A percentile compares a stretch with the other conserved stretches of the same genome.
phyloP scores from a whole-genome alignment of 352 stramenopile genomes.

The Phytophthora syringae region DNA sequence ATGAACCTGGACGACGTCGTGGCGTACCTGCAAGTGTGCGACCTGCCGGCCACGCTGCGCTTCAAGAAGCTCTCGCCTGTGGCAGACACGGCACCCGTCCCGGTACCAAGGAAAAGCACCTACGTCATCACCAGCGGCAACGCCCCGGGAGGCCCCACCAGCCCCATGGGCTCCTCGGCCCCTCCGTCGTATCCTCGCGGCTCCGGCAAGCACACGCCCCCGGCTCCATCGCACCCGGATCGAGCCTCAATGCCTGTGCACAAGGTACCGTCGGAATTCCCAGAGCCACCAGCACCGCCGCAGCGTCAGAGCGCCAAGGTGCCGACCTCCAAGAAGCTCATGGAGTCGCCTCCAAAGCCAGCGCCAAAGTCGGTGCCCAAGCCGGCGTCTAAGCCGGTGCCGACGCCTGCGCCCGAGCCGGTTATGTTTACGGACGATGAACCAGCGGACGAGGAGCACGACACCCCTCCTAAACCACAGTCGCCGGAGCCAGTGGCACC shows the following conservation, averaged over 20 bases:
- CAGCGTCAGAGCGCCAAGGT: slow-evolving; percentile 46
- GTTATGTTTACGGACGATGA: slow-evolving; percentile 26
- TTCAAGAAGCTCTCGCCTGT: slow-evolving; percentile 86
- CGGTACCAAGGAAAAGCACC: slow-evolving; percentile 61
- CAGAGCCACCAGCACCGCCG: slow-evolving; percentile 29
- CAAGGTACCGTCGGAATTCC: slow-evolving; percentile 40
- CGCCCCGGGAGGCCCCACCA: slow-evolving; percentile 56
- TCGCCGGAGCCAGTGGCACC: slow-evolving; percentile 1
- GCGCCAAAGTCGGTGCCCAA: slow-evolving; percentile 18
- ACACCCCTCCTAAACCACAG: slow-evolving; percentile 1
- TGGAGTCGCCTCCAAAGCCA: slow-evolving; percentile 19
- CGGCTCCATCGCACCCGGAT: slow-evolving; percentile 30
- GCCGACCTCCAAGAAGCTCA: slow-evolving; percentile 21
- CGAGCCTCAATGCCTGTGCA: slow-evolving; percentile 44
- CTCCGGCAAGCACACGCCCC: slow-evolving; percentile 32
- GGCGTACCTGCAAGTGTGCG: slow-evolving; percentile 81
- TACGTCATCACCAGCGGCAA: slow-evolving; percentile 71
- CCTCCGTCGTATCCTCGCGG: slow-evolving; percentile 38
- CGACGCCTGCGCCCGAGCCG: slow-evolving; percentile 20
- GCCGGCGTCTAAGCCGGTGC: slow-evolving; percentile 12
- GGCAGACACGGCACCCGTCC: slow-evolving; percentile 42
- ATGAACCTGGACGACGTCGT: slow-evolving; percentile 85
- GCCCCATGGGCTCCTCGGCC: slow-evolving; percentile 59
- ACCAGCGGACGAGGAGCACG: slow-evolving; percentile 11
- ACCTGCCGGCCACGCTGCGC: slow-evolving; percentile 84